phyloP scores from a whole-genome alignment of 2,329 filamentous ascomycete species.

The Penicillium sp. region DNA sequence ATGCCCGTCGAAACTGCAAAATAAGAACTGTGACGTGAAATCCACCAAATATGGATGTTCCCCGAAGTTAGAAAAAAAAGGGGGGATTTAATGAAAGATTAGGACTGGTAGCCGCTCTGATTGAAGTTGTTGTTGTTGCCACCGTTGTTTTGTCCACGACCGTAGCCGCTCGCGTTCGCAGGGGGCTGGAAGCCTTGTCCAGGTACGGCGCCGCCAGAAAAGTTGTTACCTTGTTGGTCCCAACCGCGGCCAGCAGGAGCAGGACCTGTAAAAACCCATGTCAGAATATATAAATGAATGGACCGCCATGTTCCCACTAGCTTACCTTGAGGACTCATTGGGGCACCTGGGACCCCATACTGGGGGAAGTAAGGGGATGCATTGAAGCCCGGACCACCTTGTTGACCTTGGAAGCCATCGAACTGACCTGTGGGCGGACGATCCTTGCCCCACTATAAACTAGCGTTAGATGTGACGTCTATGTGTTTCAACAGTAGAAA shows the following conservation, averaged over 20 bases:
- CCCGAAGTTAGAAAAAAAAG: not conserved
- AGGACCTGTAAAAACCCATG: slow-evolving; percentile 39
- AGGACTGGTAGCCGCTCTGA: slow-evolving; percentile 58
- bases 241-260: slow-evolving; percentile 56
- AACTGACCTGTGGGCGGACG: slow-evolving; percentile 81
- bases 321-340: slow-evolving; percentile 58
- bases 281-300: slow-evolving; percentile 40
- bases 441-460: slow-evolving; percentile 92
- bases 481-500: slow-evolving; percentile 25
- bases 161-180: slow-evolving; percentile 77
- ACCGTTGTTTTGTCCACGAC: slow-evolving; percentile 63
- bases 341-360: slow-evolving; percentile 68
- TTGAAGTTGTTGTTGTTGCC: slow-evolving; percentile 54
- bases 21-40: slow-evolving; percentile 10
- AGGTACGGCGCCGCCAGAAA: slow-evolving; percentile 38
- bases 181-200: slow-evolving; percentile 59
- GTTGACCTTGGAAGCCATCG: slow-evolving; percentile 81
- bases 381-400: slow-evolving; percentile 63
- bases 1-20: slow-evolving; percentile 16
- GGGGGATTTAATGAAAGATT: slow-evolving; percentile 20
- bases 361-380: slow-evolving; percentile 88
- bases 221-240: slow-evolving; percentile 54
- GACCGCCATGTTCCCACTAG: not conserved
- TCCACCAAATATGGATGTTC: slow-evolving; percentile 6
- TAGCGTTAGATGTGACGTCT: slow-evolving; percentile 11